A percentile compares a stretch with the other conserved stretches of the same genome.
Evolutionary conservation across 768 basidiomycete species (phyloP).

Genomic region (Kwoniella bestiolae): DNA sequence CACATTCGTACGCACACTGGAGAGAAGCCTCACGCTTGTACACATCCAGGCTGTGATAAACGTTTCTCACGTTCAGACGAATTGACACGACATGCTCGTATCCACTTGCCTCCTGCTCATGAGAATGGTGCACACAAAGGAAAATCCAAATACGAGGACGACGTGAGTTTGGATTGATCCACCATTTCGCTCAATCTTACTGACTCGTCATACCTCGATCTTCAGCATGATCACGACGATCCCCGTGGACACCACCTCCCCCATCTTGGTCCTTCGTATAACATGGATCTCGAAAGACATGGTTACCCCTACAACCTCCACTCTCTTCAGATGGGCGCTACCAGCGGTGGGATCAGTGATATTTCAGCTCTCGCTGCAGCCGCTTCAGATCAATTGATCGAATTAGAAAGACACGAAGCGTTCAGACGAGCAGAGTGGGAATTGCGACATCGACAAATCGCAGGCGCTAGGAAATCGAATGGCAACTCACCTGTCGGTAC

Average conservation of each 20-base stretch:
- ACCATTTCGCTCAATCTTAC: neutral
- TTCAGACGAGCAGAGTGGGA: constrained; percentile 85
- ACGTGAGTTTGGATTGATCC: constrained; percentile 65
- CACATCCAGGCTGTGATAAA: constrained; percentile 92
- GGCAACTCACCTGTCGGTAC: constrained; percentile 49
- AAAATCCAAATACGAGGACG: constrained; percentile 59
- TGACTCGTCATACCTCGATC: neutral
- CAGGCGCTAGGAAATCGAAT: constrained; percentile 48
- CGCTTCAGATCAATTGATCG: constrained; percentile 86
- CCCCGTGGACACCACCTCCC: constrained; percentile 33
- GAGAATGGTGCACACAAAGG: constrained; percentile 60
- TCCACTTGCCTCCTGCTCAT: constrained; percentile 76
- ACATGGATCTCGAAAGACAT: constrained; percentile 51
- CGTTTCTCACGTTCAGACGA: constrained; percentile 98
- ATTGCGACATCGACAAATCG: constrained; percentile 69
- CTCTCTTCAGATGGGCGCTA: constrained; percentile 33
- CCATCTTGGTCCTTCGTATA: constrained; percentile 50
- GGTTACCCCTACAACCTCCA: constrained; percentile 47
- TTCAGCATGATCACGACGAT: constrained; percentile 39
- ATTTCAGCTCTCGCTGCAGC: constrained; percentile 61
- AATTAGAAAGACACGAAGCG: constrained; percentile 84
- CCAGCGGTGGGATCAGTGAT: constrained; percentile 56
- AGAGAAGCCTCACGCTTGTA: constrained; percentile 95
- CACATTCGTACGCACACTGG: constrained; percentile 98
- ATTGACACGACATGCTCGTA: constrained; percentile 91